These are phyloP conservation scores for Fistulinella prunicolor DNA, from an alignment of 768 basidiomycete species.

Conservation along the genomic window DNA sequence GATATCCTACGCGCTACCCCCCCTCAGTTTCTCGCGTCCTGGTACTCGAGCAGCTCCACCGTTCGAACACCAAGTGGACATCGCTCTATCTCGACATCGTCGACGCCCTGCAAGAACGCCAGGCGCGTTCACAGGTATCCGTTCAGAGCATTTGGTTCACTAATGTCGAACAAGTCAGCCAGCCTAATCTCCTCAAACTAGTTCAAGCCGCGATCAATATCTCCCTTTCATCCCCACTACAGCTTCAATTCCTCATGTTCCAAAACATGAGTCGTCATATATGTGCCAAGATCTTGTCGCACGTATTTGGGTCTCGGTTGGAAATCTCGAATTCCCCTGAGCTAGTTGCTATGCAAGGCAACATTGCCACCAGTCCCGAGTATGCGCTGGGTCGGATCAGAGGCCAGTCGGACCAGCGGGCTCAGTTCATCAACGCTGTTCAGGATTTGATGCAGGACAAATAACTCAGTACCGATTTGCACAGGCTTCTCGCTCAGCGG, in stretches of 20 bases:
- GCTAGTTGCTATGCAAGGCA: slow-evolving; percentile 65
- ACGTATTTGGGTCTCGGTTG: slow-evolving; percentile 75
- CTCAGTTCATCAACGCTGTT: slow-evolving; percentile 60
- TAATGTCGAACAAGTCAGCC: slow-evolving; percentile 37
- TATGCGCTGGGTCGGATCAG: slow-evolving; percentile 91
- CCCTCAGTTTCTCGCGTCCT: slow-evolving; percentile 62
- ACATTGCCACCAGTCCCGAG: slow-evolving; percentile 85
- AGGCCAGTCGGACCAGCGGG: slow-evolving; percentile 75
- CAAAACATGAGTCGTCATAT: slow-evolving; percentile 89
- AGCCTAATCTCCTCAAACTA: slow-evolving; percentile 49
- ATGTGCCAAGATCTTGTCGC: slow-evolving; percentile 81
- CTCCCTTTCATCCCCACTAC: slow-evolving; percentile 26
- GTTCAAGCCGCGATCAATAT: slow-evolving; percentile 40
- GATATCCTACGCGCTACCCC: slow-evolving; percentile 61
- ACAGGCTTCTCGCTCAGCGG: slow-evolving; percentile 79
- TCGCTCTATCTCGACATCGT: slow-evolving; percentile 83
- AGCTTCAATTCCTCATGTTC: slow-evolving; percentile 65
- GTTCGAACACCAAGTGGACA: slow-evolving; percentile 82
- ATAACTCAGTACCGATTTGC: slow-evolving; percentile 51
- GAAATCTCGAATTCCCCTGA: slow-evolving; percentile 84
- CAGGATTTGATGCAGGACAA: slow-evolving; percentile 59
- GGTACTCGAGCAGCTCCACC: slow-evolving; percentile 77
- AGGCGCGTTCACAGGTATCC: slow-evolving; percentile 44
- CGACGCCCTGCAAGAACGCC: slow-evolving; percentile 62
- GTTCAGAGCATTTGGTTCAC: slow-evolving; percentile 68